A percentile compares a stretch with the other conserved stretches of the same genome.
Conservation (phyloP, 169 alveolate genomes). For the Babesia caballi region DNA sequence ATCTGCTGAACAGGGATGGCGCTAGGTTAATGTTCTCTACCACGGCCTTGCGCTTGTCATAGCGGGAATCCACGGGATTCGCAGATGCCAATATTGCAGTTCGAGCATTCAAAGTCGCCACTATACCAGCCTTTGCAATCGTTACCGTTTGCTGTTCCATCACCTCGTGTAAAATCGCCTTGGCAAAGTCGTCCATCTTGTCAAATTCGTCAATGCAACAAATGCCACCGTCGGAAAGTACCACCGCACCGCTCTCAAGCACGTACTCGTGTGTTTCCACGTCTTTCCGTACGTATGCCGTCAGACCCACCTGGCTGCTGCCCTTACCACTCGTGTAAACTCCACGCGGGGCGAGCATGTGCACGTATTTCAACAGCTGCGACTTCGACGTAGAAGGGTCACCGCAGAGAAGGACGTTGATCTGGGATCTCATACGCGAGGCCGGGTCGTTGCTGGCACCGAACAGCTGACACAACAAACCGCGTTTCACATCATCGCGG, state of each 20-base stretch:
- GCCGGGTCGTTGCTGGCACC: constrained; percentile 90
- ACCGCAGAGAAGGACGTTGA: constrained; percentile 96
- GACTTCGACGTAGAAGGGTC: constrained; percentile 99
- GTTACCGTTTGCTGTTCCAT: constrained; percentile 99
- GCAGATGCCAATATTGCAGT: constrained; percentile 98
- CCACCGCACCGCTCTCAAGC: constrained; percentile 99
- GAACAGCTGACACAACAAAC: constrained; percentile 93
- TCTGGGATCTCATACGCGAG: constrained; percentile 88
- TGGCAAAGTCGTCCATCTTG: constrained; percentile 98
- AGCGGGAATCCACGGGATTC: constrained; percentile 94
- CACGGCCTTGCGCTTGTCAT: constrained; percentile 94
- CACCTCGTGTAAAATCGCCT: constrained; percentile 96
- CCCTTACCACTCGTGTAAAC: constrained; percentile 96
- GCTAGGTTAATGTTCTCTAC: constrained; percentile 96
- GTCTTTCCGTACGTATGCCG: constrained; percentile 97
- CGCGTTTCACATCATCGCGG: constrained; percentile 90
- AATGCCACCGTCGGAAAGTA: constrained; percentile 95
- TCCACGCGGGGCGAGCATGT: constrained; percentile 94
- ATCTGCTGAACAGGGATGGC: constrained; percentile 95
- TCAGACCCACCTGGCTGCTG: constrained; percentile 96
- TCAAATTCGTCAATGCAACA: constrained; percentile 99
- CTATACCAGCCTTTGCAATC: constrained; percentile 98
- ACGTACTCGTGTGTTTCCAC: constrained; percentile 94
- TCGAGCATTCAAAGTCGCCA: constrained; percentile 89
- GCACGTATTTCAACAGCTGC: constrained; percentile 94